Evolutionary conservation across 2,329 filamentous ascomycete species (phyloP).

Genomic region (Hysterium pulicare): DNA sequence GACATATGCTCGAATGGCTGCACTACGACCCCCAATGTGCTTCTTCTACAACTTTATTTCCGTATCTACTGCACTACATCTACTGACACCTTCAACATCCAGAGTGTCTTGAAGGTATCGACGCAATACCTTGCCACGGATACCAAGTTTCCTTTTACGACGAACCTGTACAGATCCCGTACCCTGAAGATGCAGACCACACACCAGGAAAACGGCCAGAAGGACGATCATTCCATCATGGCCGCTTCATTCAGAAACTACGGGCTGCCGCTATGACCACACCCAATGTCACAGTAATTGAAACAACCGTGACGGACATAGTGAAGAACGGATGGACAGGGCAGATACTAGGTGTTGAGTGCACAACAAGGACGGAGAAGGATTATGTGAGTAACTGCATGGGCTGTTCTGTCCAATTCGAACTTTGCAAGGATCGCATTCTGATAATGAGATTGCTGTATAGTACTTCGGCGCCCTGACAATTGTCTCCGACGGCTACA

Average conservation of each 20-base stretch:
- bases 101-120: constrained; percentile 84
- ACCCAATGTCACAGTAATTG: constrained; percentile 83
- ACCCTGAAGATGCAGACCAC: constrained; percentile 55
- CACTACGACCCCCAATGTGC: too few relatives aligned
- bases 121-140: constrained; percentile 76
- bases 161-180: constrained; percentile 70
- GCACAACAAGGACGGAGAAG: constrained; percentile 59
- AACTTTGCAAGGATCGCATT: too few relatives aligned
- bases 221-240: constrained; percentile 88
- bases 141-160: constrained; percentile 86
- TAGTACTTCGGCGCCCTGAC: constrained; percentile 87
- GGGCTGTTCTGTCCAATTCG: not conserved
- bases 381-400: constrained; percentile 49
- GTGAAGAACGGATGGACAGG: constrained; percentile 66
- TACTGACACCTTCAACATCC: too few relatives aligned
- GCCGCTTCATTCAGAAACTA: constrained; percentile 82
- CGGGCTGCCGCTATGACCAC: constrained; percentile 70
- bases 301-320: constrained; percentile 78
- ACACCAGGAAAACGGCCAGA: constrained; percentile 53
- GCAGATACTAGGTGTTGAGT: constrained; percentile 80
- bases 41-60: too few relatives aligned
- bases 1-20: not conserved
- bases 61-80: too few relatives aligned
- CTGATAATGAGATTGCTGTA: too few relatives aligned
- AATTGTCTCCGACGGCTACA: constrained; percentile 87